Evolutionary conservation across 2,329 filamentous ascomycete species (phyloP).

Genomic region (Cadophora luteo-olivacea): DNA sequence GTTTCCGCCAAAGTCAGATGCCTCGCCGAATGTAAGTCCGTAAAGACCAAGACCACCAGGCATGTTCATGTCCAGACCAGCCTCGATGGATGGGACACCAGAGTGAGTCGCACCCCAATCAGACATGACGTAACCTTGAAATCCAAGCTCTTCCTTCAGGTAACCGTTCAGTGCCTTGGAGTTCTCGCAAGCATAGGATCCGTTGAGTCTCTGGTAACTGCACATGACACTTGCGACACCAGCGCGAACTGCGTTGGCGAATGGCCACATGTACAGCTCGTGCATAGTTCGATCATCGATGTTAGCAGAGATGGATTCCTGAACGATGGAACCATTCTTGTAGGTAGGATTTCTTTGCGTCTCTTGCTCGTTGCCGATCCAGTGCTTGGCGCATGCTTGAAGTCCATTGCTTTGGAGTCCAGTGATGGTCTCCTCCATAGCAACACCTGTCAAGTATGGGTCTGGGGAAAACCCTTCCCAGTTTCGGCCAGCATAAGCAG

Average conservation of each 20-base stretch:
- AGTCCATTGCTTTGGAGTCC: constrained; percentile 58
- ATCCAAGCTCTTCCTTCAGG: constrained; percentile 83
- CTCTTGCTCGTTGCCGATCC: constrained; percentile 82
- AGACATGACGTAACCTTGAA: constrained; percentile 83
- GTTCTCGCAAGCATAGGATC: constrained; percentile 73
- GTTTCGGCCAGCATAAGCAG: constrained; percentile 69
- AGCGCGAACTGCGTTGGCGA: constrained; percentile 76
- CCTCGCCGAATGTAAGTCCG: constrained; percentile 57
- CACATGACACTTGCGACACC: constrained; percentile 86
- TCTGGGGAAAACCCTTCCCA: constrained; percentile 60
- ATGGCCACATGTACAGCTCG: constrained; percentile 85
- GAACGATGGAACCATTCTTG: constrained; percentile 48
- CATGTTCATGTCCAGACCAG: constrained; percentile 73
- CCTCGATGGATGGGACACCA: constrained; percentile 77
- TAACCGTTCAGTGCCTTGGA: constrained; percentile 80
- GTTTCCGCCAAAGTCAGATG: constrained; percentile 44
- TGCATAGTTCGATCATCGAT: constrained; percentile 77
- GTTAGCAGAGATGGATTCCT: constrained; percentile 73
- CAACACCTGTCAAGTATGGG: constrained; percentile 58
- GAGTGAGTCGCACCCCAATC: constrained; percentile 86
- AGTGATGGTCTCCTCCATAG: constrained; percentile 64
- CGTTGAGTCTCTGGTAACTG: constrained; percentile 76
- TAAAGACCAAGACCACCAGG: constrained; percentile 63
- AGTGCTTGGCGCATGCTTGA: constrained; percentile 55
- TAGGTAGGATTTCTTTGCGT: constrained; percentile 40